Evolutionary conservation across 2,329 filamentous ascomycete species (phyloP).

Genomic region (Chalara sp.): DNA sequence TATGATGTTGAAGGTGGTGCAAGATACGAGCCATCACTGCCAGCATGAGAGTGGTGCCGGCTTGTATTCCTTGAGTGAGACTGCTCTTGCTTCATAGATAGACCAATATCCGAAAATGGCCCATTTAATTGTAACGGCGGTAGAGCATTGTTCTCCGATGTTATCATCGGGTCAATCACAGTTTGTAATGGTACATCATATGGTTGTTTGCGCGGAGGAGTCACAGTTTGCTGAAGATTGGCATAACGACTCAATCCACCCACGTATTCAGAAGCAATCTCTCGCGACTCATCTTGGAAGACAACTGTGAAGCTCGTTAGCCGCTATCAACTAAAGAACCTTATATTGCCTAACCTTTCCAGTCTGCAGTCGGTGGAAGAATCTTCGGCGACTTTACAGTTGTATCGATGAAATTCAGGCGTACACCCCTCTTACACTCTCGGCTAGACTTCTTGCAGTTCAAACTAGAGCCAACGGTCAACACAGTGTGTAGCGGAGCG

Average conservation of each 20-base stretch:
- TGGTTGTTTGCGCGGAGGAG: slow-evolving; percentile 22
- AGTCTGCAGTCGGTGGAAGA: slow-evolving; percentile 55
- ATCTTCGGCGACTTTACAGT: slow-evolving; percentile 61
- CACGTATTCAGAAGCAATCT: slow-evolving; percentile 84
- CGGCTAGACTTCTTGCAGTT: slow-evolving; percentile 88
- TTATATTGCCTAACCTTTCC: slow-evolving; percentile 41
- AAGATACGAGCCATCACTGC: slow-evolving; percentile 25
- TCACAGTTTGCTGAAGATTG: slow-evolving; percentile 36
- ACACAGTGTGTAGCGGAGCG: background rate
- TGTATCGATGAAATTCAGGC: slow-evolving; percentile 87
- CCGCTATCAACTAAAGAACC: too few species aligned
- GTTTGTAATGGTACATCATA: slow-evolving; percentile 19
- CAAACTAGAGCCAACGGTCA: slow-evolving; percentile 28
- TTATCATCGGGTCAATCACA: slow-evolving; percentile 8
- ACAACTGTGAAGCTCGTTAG: slow-evolving; percentile 41
- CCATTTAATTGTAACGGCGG: slow-evolving; percentile 24
- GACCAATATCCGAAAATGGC: slow-evolving; percentile 17
- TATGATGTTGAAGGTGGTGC: slow-evolving; percentile 32
- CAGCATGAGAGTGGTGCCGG: slow-evolving; percentile 26
- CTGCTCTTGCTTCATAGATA: slow-evolving; percentile 19
- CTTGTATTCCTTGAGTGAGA: slow-evolving; percentile 21
- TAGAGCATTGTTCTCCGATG: slow-evolving; percentile 18
- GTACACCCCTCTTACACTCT: slow-evolving; percentile 76
- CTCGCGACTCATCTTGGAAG: slow-evolving; percentile 83
- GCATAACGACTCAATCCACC: slow-evolving; percentile 72